Evolutionary conservation across 2,329 filamentous ascomycete genomes (phyloP).

Genomic region (Ophiostoma himal-ulmi): DNA sequence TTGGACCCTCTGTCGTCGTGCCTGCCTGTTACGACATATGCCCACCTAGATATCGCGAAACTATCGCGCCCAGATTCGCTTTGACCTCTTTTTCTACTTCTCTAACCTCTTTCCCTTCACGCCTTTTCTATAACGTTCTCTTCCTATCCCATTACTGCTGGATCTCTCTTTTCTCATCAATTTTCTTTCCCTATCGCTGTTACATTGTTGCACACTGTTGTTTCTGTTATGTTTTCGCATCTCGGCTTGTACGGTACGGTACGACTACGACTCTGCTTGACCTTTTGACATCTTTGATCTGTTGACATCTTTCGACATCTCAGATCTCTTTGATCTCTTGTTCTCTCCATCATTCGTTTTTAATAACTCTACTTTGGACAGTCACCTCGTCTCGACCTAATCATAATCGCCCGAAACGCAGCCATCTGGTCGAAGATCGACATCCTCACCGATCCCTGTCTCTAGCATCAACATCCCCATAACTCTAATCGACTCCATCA

Average conservation of each 20-base stretch:
- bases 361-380: not conserved
- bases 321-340: not conserved
- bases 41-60: slow-evolving; percentile 2
- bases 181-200: not conserved
- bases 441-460: not conserved
- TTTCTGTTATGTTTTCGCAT: not conserved
- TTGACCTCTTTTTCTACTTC: not conserved
- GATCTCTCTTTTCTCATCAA: not conserved
- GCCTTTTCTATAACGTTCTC: not conserved
- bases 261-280: not conserved
- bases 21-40: not conserved
- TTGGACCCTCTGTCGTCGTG: not conserved
- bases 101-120: not conserved
- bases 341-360: too few relatives aligned
- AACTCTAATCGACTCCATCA: not conserved
- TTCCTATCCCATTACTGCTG: not conserved
- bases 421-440: not conserved
- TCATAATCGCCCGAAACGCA: not conserved
- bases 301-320: too few relatives aligned
- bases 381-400: not conserved
- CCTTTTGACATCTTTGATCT: too few relatives aligned
- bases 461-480: not conserved
- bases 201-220: slow-evolving; percentile 1
- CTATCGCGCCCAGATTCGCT: not conserved
- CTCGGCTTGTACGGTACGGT: not conserved